These are phyloP conservation scores for Tuber magnatum DNA, from an alignment of 495 filamentous ascomycete genomes.

Conservation along the genomic window DNA sequence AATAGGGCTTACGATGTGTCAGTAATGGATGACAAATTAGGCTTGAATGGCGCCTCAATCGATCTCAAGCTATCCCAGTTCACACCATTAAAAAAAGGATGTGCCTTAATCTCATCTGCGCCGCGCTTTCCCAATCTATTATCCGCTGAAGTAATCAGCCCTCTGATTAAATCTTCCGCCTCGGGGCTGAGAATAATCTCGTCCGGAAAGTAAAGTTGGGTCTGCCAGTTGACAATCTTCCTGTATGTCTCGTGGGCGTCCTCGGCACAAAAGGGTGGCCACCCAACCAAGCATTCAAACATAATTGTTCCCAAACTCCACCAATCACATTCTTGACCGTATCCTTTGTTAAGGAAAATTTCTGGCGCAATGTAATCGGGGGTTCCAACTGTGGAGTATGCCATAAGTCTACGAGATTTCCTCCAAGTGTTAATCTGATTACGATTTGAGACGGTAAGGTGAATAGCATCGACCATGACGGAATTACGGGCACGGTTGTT, in stretches of 20 bases:
- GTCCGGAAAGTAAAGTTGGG: constrained; percentile 92
- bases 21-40: constrained; percentile 78
- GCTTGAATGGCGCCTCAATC: constrained; percentile 93
- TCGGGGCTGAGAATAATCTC: constrained; percentile 81
- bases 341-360: constrained; percentile 93
- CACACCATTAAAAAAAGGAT: constrained; percentile 93
- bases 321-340: constrained; percentile 96
- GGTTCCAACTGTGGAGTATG: constrained; percentile 96
- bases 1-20: constrained; percentile 57
- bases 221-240: constrained; percentile 97
- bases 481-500: constrained; percentile 71
- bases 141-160: constrained; percentile 84
- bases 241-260: constrained; percentile 96
- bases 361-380: constrained; percentile 98
- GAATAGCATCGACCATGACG: constrained; percentile 93
- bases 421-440: constrained; percentile 97
- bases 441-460: constrained; percentile 94
- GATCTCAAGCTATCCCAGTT: constrained; percentile 83
- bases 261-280: constrained; percentile 98
- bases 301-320: constrained; percentile 98
- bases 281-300: constrained; percentile 98
- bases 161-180: constrained; percentile 79
- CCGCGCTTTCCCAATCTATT: constrained; percentile 79
- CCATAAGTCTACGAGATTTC: constrained; percentile 87
- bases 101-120: constrained; percentile 81